Evolutionary conservation across 495 filamentous ascomycete genomes (phyloP), one percentile per base, ranked within the genome.

Genomic region (Penicillium chermesinum): DNA sequence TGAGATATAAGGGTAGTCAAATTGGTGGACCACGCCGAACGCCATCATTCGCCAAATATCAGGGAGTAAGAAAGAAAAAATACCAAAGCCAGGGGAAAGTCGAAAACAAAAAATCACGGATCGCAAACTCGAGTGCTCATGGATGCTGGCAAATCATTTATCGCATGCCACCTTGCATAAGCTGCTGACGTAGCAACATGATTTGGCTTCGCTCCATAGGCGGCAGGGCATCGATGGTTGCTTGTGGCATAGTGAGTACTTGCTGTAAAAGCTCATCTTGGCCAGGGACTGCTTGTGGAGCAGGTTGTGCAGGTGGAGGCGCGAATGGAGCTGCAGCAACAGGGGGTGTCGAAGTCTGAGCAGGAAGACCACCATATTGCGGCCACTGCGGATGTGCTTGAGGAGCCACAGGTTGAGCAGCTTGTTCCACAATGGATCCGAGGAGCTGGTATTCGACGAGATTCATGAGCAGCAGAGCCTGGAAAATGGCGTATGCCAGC

Each of bases 401-500:
- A 54, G 66, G 49, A 13, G 62, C 50, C n/a, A 67, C 54, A 2
- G 63, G 63, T 50, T 72, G 72, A 3, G 69, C 61, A 7, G 74
- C 67, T 52, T 78, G 73, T 56, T 83, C 79, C 17, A 86, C 72
- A 18, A 86, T 75, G 8, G 73, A 70, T 19, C 72, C 71, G 19
- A 86, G 64, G 7, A 78, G 68, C 21, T 59, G 71, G 25, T 80
- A 76, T 56, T 93, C 89, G 44, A 99, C 93, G 7, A 99, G 80
- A 36, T 87, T 88, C 83, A 97, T 90, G 13, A 96, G 77, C 0
- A 99, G 80, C 3, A 99, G 75, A 5, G 90, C 86, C 64, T 97
- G 94, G 73, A 99, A 97, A 54, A 97, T 87, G 18, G 93, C 94
- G 57, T 95, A 97, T 35, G 87, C 82, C 17, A 99, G 83, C 69